Percentiles rank a stretch among this genome's conserved stretches.
Conservation (phyloP, 2,329 filamentous ascomycete species). For the Aspergillus brunneoviolaceus region DNA sequence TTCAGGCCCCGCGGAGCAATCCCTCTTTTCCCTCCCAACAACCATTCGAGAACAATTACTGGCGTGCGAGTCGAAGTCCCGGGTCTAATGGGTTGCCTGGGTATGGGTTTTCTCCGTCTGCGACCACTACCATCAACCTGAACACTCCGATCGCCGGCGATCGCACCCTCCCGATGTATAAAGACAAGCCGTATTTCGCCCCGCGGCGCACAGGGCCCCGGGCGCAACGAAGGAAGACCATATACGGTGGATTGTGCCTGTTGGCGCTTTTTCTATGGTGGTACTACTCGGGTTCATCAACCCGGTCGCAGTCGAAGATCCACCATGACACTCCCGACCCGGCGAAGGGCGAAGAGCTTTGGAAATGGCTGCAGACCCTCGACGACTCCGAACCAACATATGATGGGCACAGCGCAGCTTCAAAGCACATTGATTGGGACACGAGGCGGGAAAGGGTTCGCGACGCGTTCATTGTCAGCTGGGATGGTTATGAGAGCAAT, state of each 20-base stretch:
- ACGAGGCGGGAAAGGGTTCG: constrained; percentile 76
- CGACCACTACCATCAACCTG: constrained; percentile 61
- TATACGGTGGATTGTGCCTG: constrained; percentile 55
- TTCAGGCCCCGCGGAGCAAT: constrained; percentile 67
- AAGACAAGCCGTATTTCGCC: constrained; percentile 87
- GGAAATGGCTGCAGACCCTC: constrained; percentile 58
- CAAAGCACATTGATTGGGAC: constrained; percentile 66
- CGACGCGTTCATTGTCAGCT: constrained; percentile 87
- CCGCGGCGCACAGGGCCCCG: constrained; percentile 56
- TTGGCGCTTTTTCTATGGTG: constrained; percentile 62
- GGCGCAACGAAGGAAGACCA: constrained; percentile 64
- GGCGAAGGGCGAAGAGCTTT: constrained; percentile 46
- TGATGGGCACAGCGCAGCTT: constrained; percentile 24
- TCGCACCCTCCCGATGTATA: constrained; percentile 86
- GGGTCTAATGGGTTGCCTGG: constrained; percentile 44
- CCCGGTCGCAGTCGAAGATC: constrained; percentile 21
- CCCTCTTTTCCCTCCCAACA: constrained; percentile 67
- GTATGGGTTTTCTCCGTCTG: constrained; percentile 37
- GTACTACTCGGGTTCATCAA: constrained; percentile 50
- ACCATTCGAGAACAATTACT: constrained; percentile 64
- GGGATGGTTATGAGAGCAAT: constrained; percentile 88
- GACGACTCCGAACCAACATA: constrained; percentile 40
- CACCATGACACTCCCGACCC: constrained; percentile 13
- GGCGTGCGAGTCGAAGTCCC: constrained; percentile 55
- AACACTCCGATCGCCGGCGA: constrained; percentile 63